Evolutionary conservation across 2,329 filamentous ascomycete genomes (phyloP).

Genomic region (Colletotrichum sp.): DNA sequence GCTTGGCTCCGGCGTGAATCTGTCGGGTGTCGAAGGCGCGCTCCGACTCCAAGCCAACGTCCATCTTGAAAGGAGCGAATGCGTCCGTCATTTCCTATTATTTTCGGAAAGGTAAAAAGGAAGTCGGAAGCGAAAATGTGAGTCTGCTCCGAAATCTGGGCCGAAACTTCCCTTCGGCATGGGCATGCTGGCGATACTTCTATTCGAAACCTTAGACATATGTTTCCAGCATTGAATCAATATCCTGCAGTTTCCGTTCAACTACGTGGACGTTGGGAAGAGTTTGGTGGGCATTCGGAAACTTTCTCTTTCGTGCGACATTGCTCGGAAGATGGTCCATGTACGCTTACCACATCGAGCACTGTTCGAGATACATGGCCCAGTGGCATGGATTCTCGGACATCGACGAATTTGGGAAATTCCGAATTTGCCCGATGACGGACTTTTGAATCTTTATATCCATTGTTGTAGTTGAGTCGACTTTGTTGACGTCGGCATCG

Average conservation of each 20-base stretch:
- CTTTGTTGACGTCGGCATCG: not conserved
- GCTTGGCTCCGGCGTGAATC: not conserved
- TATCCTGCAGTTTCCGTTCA: not conserved
- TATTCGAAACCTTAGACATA: not conserved
- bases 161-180: not conserved
- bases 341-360: not conserved
- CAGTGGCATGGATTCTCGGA: not conserved
- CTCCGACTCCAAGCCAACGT: not conserved
- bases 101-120: not conserved
- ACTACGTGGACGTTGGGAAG: not conserved
- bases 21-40: not conserved
- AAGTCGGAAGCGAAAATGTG: not conserved
- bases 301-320: not conserved
- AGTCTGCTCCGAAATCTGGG: not conserved
- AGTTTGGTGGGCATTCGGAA: not conserved
- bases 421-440: not conserved
- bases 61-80: not conserved
- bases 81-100: not conserved
- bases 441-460: not conserved
- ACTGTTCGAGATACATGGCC: not conserved
- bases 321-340: not conserved
- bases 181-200: not conserved
- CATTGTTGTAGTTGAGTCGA: not conserved
- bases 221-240: no score
- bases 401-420: not conserved